Base-by-base conservation (phyloP, 768 basidiomycete species). In the Hypsizygus marmoreus region DNA sequence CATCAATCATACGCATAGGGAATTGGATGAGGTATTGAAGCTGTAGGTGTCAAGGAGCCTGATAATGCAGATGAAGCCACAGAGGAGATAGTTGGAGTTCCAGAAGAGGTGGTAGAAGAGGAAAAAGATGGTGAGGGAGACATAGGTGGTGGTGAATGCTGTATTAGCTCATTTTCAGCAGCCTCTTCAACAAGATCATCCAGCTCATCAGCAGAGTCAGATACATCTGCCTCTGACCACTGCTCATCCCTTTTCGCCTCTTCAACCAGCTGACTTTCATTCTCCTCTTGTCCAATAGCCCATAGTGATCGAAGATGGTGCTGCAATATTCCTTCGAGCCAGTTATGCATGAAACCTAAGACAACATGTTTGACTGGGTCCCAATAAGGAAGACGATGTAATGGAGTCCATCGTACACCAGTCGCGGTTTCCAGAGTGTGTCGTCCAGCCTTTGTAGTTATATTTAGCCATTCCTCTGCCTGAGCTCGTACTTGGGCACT, bases 301-400 rank as follows among this genome's bases (percentile, higher is more conserved):
- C 46, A 47, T 7, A 47, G 29, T 34, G 28, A n/a, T 6, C 25
- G 51, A 24, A 62, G 45, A 20, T 65, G 60, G 42, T 57, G 34
- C 34, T 60, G 30, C 8, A 67, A 39, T 23, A 59, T 33, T 8
- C 65, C 62, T 43, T 61, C 59, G 2, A 63, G 34, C 50, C 50
- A 58, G 37, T 63, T 63, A 37, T 67, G 65, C 59, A 68, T 61
- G 39, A 56, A 52, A 3, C 63, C 65, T 26, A 68, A 51, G 12
- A 65, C 23, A 25, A 55, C 38, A 53, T 60, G 57, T 8, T 47
- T 39, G 11, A 67, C 58, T 38, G 65, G 63, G 30, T 67, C 55
- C 55, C 63, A 62, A 34, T 67, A 67, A 14, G 53, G 51, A 11
- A 68, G 45, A 23, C 41, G 22, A 43, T 61, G 56, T 9, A 66